Percentiles rank a stretch among this genome's conserved stretches.
phyloP scores from a whole-genome alignment of 2,329 filamentous ascomycete genomes.

The Acrocalymma vagum region DNA sequence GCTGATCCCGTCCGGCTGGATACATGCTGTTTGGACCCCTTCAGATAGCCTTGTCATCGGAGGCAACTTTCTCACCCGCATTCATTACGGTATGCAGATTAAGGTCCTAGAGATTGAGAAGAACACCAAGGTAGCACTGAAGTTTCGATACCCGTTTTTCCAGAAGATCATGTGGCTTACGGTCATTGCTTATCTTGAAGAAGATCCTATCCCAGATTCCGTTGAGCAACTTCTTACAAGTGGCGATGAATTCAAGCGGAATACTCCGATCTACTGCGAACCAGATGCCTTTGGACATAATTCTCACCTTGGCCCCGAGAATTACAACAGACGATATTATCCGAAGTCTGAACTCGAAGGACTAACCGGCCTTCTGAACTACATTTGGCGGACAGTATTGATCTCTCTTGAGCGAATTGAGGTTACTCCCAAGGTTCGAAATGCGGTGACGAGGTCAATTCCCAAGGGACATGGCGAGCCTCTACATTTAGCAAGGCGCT shows the following conservation, averaged over 20 bases:
- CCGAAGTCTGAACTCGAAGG: conserved; percentile 70
- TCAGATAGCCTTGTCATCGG: conserved; percentile 74
- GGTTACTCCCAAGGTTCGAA: conserved; percentile 65
- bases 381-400: conserved; percentile 69
- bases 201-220: conserved; percentile 68
- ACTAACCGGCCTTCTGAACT: conserved; percentile 65
- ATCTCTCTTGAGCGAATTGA: conserved; percentile 69
- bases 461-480: conserved; percentile 70
- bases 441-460: conserved; percentile 69
- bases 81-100: conserved; percentile 73
- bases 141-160: conserved; percentile 74
- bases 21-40: conserved; percentile 76
- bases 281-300: conserved; percentile 62
- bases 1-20: conserved; percentile 76
- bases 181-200: conserved; percentile 69
- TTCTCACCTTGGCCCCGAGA: conserved; percentile 60
- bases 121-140: conserved; percentile 70
- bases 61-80: conserved; percentile 73
- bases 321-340: conserved; percentile 69
- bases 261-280: conserved; percentile 66
- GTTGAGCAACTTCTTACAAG: conserved; percentile 64
- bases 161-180: conserved; percentile 76
- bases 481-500: conserved; percentile 65
- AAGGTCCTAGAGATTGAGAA: conserved; percentile 72
- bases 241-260: conserved; percentile 64